phyloP scores from a whole-genome alignment of 192 early-diverging fungal species.

The Entomortierella beljakovae region DNA sequence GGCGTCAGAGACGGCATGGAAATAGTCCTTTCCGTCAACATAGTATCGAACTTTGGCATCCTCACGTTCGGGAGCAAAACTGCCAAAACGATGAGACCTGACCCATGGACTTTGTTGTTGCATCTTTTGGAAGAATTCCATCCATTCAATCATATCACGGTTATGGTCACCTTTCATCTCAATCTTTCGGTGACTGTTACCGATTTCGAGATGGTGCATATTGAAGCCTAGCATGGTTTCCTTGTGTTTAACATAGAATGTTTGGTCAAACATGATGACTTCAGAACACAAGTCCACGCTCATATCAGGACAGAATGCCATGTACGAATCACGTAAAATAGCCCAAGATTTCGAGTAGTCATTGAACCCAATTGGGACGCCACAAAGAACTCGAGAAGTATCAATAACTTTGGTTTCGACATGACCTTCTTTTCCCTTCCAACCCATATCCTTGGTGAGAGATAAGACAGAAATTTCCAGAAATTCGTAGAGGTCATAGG shows the following conservation, averaged over 20 bases:
- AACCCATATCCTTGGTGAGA: conserved; percentile 82
- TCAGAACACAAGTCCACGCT: conserved; percentile 55
- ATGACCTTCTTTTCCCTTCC: conserved; percentile 88
- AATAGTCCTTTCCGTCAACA: conserved; percentile 86
- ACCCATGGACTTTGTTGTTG: conserved; percentile 72
- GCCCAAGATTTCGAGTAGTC: conserved; percentile 71
- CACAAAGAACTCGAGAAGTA: conserved; percentile 64
- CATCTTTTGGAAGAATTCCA: conserved; percentile 69
- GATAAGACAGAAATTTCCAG: conserved; percentile 79
- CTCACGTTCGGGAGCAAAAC: conserved; percentile 81
- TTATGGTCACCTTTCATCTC: conserved; percentile 76
- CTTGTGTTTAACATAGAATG: conserved; percentile 48
- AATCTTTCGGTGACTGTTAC: conserved; percentile 71
- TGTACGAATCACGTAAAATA: conserved; percentile 79
- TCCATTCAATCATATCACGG: conserved; percentile 77
- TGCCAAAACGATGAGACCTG: conserved; percentile 72
- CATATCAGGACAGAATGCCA: conserved; percentile 63
- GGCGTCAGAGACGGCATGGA: conserved; percentile 82
- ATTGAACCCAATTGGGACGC: conserved; percentile 54
- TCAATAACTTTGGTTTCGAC: conserved; percentile 73
- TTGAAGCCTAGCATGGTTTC: conserved; percentile 56
- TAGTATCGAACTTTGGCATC: conserved; percentile 79
- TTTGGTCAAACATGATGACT: conserved; percentile 64
- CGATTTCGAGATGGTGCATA: conserved; percentile 69
- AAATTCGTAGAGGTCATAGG: conserved; percentile 81